A percentile compares a stretch with the other conserved stretches of the same genome.
Conservation (phyloP, 208 protist genomes). For the Acanthamoeba lugdunensis region DNA sequence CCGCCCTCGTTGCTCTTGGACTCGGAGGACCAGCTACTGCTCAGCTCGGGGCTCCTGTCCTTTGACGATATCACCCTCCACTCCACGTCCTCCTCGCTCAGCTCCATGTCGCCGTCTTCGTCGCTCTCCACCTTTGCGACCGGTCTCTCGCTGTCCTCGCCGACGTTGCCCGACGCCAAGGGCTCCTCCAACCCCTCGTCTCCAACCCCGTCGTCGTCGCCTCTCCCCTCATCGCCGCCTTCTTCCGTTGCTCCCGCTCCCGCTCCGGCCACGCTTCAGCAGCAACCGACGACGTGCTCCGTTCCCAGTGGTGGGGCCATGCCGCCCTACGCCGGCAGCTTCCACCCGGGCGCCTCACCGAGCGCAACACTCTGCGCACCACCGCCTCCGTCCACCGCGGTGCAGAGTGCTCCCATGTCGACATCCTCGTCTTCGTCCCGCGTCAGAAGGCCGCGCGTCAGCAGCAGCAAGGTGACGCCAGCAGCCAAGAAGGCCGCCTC, state of each 20-base stretch:
- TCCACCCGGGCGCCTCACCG: not conserved
- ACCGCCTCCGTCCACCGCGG: not conserved
- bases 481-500: not conserved
- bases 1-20: not conserved
- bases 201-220: not conserved
- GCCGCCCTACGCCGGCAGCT: not conserved
- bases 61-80: conserved; percentile 1
- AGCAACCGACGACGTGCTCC: not conserved
- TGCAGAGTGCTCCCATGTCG: not conserved
- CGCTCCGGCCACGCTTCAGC: not conserved
- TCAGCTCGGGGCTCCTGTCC: not conserved
- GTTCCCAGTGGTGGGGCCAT: not conserved
- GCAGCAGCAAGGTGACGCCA: not conserved
- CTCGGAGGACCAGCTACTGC: not conserved
- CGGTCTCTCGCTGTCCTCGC: not conserved
- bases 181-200: not conserved
- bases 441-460: not conserved
- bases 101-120: not conserved
- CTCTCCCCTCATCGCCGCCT: conserved; percentile 3
- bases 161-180: not conserved
- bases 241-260: not conserved
- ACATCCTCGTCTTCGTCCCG: not conserved
- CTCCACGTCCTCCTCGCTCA: not conserved
- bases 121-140: not conserved
- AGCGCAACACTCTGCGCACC: not conserved